phyloP scores from a whole-genome alignment of 2,329 filamentous ascomycete genomes.

The Verticillium dahliae region DNA sequence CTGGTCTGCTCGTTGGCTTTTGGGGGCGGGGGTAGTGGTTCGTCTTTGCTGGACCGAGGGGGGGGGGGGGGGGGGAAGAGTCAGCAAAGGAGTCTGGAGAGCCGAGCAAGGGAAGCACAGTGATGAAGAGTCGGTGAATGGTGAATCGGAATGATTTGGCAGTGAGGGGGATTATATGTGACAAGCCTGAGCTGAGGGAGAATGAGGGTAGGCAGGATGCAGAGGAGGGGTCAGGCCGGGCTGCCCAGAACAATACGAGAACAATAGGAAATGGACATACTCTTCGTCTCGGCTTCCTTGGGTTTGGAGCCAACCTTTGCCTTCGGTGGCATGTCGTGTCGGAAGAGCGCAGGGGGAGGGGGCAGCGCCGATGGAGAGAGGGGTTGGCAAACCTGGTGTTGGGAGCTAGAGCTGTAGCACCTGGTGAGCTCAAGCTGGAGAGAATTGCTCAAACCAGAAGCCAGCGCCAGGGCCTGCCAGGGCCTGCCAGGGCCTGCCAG shows the following conservation, averaged over 20 bases:
- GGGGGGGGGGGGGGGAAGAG: too few species aligned
- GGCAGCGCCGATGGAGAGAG: conserved; percentile 3
- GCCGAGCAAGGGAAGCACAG: too few species aligned
- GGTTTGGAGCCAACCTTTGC: conserved; percentile 27
- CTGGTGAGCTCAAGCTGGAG: not conserved
- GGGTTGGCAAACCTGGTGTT: not conserved
- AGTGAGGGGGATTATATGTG: not conserved
- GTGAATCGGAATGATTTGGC: not conserved
- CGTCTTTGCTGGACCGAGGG: conserved; percentile 12
- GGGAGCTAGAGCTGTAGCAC: not conserved
- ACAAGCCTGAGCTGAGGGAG: not conserved
- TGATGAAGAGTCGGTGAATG: not conserved
- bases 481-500: too few species aligned
- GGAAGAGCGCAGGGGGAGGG: not conserved
- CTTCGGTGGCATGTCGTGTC: conserved; percentile 26
- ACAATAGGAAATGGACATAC: conserved; percentile 2
- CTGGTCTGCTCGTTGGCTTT: conserved; percentile 43
- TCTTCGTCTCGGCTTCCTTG: conserved; percentile 13
- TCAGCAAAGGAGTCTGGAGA: too few species aligned
- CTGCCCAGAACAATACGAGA: not conserved
- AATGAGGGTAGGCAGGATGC: not conserved
- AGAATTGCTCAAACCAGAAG: not conserved
- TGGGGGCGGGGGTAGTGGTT: conserved; percentile 26
- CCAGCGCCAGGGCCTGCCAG: too few species aligned
- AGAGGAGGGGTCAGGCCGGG: not conserved